Conservation (phyloP, 2,329 filamentous ascomycete species). For the Fusarium phyllophilum region DNA sequence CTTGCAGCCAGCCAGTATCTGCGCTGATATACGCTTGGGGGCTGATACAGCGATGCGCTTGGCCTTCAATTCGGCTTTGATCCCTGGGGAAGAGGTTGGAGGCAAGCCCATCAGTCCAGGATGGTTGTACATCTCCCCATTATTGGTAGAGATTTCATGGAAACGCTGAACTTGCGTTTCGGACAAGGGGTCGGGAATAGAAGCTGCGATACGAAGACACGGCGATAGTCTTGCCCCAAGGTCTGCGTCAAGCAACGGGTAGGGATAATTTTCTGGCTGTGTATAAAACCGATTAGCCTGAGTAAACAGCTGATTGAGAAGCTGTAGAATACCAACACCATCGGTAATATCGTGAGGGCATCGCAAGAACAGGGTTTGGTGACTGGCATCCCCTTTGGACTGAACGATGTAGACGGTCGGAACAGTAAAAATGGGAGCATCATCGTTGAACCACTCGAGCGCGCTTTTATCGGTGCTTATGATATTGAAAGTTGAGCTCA, state of each 20-base stretch:
- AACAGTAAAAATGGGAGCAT: neutral
- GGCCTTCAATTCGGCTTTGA: fast-evolving
- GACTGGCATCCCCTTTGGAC: neutral
- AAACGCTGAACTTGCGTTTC: neutral
- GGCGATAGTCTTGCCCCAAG: neutral
- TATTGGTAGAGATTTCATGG: neutral
- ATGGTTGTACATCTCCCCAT: neutral
- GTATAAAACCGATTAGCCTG: neutral
- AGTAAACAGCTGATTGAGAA: neutral
- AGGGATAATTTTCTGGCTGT: neutral
- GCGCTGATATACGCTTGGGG: fast-evolving
- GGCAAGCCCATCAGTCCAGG: neutral
- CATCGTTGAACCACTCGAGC: neutral
- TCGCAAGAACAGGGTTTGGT: neutral
- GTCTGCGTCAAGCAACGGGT: neutral
- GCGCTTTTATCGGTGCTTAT: neutral
- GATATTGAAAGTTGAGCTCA: neutral
- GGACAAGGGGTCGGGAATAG: neutral
- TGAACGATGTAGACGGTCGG: neutral
- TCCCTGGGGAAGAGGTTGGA: neutral
- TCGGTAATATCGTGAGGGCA: constrained; percentile 1
- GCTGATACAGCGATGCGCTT: neutral
- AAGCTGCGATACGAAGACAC: neutral
- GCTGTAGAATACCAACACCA: neutral
- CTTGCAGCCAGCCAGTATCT: neutral